Base-by-base conservation (phyloP, 2,329 filamentous ascomycete species). In the Colletotrichum melonis region DNA sequence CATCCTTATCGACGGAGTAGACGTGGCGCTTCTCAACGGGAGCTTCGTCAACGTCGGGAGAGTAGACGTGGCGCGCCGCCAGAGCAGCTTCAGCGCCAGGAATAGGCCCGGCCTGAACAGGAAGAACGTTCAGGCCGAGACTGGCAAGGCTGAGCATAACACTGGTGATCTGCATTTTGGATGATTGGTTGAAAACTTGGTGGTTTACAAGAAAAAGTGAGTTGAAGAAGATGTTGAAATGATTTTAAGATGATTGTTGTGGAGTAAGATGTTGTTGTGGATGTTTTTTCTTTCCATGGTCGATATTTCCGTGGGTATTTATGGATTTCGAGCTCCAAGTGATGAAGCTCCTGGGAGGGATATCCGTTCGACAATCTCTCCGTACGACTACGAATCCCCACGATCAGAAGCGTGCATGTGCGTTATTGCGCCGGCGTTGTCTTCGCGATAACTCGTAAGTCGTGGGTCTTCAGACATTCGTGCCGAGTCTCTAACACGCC, bases 81-180 rank as follows among this genome's bases (percentile, higher is more conserved):
- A 49, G 42, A 49, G 62, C 62, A 57, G 56, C 66, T 5, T 62
- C 42, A 42, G 28, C 28, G 12, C 38, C 12, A 46, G 57, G 56
- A 19, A 69, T n/a, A 30, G 42, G 55, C 12, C 55, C 66, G 22
- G 66, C 38, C 14, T 69, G 57, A 26, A 28, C 66, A 32, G 66
- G 14, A 7, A 42, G 38, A 42, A 42, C 19, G 42, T 49, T 49
- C 42, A 49, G 24, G 11, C 35, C 58, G 26, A 68, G 46, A 30
- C 66, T 68, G 24, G 65, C 65, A 30, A 68, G 22, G 57, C 55
- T 62, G 46, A 68, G 57, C 26, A 68, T 28, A n/a, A 38, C 24
- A 35, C 30, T 63, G 24, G 38, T 59, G 60, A 70, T 55, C 32
- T n/a, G 54, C 67, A 70, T 65, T 63, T 22, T 63, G 22, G 4